A percentile compares a stretch with the other conserved stretches of the same genome.
Evolutionary conservation across 306 rosid genomes (phyloP).

Genomic region (Cucurbita moschata): DNA sequence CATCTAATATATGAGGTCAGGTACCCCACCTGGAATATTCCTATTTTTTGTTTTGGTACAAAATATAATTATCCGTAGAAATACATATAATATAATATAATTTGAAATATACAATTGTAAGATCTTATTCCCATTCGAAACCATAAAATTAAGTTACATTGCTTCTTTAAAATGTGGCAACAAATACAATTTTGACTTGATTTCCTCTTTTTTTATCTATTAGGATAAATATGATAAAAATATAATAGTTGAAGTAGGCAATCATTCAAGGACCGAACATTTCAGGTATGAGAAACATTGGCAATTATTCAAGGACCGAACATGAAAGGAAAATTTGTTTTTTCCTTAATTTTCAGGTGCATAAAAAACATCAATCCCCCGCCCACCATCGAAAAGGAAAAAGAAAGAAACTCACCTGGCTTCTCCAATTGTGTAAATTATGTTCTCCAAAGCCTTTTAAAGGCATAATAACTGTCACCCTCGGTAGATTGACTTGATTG

Average conservation of each 20-base stretch:
- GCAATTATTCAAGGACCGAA: background rate
- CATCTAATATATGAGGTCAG: background rate
- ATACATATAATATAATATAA: no score
- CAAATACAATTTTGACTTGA: background rate
- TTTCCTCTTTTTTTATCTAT: background rate
- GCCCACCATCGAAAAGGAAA: background rate
- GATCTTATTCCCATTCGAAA: background rate
- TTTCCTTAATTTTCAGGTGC: background rate
- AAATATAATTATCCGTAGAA: background rate
- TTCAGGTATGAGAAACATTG: background rate
- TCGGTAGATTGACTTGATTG: slow-evolving; percentile 62
- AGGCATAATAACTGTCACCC: slow-evolving; percentile 81
- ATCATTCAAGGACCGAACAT: no score
- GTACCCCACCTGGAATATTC: background rate
- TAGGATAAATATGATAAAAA: background rate
- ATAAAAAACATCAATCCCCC: background rate
- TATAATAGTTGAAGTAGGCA: background rate
- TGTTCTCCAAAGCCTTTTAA: slow-evolving; percentile 97
- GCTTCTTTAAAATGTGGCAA: background rate
- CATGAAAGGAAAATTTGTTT: background rate
- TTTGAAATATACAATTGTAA: background rate
- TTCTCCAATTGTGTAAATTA: slow-evolving; percentile 89
- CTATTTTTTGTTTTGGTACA: background rate
- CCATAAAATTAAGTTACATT: background rate
- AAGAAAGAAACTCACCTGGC: slow-evolving; percentile 48